These are phyloP conservation scores for Talaromyces sp. DNA, from an alignment of 2,329 filamentous ascomycete genomes.

Conservation along the genomic window DNA sequence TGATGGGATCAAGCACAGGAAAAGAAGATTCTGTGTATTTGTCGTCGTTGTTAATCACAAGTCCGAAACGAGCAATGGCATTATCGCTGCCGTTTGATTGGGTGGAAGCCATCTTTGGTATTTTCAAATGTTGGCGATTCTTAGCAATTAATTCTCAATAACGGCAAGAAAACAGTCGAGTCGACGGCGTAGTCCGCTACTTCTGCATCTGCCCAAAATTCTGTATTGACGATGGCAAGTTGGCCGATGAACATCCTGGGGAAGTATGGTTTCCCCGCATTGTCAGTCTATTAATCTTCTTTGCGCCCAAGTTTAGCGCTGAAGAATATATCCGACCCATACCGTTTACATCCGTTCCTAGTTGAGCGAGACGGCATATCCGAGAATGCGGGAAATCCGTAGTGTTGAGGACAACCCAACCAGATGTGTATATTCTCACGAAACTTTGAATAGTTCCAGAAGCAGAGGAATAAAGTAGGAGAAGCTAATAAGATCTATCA, in stretches of 20 bases:
- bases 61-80: not conserved
- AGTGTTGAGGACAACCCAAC: not conserved
- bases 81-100: not conserved
- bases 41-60: not conserved
- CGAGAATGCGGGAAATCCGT: not conserved
- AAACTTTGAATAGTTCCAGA: too few relatives aligned
- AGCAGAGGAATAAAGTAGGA: too few relatives aligned
- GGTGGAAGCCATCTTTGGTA: not conserved
- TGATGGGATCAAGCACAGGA: not conserved
- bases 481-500: too few relatives aligned
- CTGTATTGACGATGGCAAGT: not conserved
- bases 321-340: not conserved
- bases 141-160: not conserved
- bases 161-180: not conserved
- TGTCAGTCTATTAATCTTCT: not conserved
- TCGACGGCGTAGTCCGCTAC: not conserved
- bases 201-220: not conserved
- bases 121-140: not conserved
- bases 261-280: not conserved
- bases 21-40: not conserved
- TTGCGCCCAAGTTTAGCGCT: not conserved
- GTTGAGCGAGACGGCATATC: not conserved
- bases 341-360: not conserved
- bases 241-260: not conserved
- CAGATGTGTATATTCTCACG: not conserved